These are phyloP conservation scores for Cyclospora cayetanensis DNA, from an alignment of 169 alveolate genomes.

Conservation along the genomic window DNA sequence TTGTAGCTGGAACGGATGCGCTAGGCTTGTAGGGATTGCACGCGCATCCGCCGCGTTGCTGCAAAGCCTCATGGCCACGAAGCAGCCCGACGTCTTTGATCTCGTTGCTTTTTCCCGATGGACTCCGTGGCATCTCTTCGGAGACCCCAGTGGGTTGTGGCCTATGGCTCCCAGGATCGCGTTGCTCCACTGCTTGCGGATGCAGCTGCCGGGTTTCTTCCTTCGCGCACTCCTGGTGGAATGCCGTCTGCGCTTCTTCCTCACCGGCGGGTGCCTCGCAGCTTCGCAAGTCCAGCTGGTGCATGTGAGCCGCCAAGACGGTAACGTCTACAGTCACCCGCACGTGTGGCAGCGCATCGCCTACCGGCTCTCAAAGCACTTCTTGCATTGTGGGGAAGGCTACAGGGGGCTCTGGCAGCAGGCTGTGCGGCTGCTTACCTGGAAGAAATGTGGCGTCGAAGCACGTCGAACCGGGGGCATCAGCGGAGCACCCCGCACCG, in stretches of 20 bases:
- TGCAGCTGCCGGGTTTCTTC: neutral
- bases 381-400: conserved; percentile 31
- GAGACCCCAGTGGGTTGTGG: conserved; percentile 6
- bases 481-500: conserved; percentile 55
- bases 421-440: neutral
- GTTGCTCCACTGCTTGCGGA: neutral
- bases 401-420: conserved; percentile 28
- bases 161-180: neutral
- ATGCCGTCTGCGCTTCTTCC: neutral
- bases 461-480: conserved; percentile 11
- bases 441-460: conserved; percentile 27
- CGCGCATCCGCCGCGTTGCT: neutral
- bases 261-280: conserved; percentile 18
- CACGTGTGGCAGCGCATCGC: neutral
- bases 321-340: conserved; percentile 5
- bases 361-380: neutral
- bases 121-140: conserved; percentile 3
- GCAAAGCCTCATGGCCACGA: neutral
- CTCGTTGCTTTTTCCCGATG: neutral
- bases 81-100: neutral
- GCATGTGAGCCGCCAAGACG: conserved; percentile 31
- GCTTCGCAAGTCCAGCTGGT: neutral
- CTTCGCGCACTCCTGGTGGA: neutral
- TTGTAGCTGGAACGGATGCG: conserved; percentile 1
- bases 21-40: conserved; percentile 5